phyloP scores from a whole-genome alignment of 129 eudicot genomes.

The Solidago caesia region DNA sequence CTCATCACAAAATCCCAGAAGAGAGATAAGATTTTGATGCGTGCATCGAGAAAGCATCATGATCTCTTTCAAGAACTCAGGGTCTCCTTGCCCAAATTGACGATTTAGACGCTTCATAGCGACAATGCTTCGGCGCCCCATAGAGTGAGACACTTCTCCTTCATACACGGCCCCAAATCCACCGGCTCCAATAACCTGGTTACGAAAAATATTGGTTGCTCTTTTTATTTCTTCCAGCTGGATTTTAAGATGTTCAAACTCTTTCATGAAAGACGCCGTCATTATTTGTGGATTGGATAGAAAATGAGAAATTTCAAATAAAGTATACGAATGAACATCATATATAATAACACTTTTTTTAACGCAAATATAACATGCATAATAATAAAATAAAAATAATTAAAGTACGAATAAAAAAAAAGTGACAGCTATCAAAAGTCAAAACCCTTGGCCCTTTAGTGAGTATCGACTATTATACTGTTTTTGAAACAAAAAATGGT shows the following conservation, averaged over 20 bases:
- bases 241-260: conserved; percentile 24
- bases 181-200: neutral
- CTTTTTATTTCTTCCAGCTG: conserved; percentile 9
- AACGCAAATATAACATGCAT: too few species aligned
- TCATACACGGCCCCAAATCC: conserved; percentile 19
- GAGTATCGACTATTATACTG: neutral
- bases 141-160: conserved; percentile 7
- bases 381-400: too few species aligned
- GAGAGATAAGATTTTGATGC: conserved; percentile 22
- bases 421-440: too few species aligned
- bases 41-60: conserved; percentile 19
- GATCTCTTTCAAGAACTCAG: conserved; percentile 22
- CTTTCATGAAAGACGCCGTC: neutral
- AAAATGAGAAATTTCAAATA: too few species aligned
- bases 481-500: neutral
- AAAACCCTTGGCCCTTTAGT: too few species aligned
- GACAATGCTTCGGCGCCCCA: neutral
- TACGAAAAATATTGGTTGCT: conserved; percentile 7
- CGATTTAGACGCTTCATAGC: conserved; percentile 19
- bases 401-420: too few species aligned
- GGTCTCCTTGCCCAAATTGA: conserved; percentile 20
- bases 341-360: too few species aligned
- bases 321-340: too few species aligned
- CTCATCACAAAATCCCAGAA: conserved; percentile 18
- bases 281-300: neutral